Base-by-base conservation (phyloP, 139 green algal species). In the Chlamydomonas schloesseri region DNA sequence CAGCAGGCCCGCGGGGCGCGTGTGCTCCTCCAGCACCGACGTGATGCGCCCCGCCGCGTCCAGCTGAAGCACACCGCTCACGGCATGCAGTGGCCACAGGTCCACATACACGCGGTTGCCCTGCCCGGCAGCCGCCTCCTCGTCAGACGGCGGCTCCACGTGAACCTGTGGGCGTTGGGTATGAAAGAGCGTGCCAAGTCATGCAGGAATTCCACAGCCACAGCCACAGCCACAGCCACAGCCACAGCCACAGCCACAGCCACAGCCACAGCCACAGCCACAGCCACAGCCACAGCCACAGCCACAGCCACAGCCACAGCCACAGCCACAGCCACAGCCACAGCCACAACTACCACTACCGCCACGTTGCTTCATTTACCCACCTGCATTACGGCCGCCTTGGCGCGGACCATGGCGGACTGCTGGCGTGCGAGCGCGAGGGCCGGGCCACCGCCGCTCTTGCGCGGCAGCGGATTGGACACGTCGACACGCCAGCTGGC, bases 1-100 rank as follows among this genome's bases (percentile, higher is more conserved):
- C 78, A 84, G 68, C 64, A 84, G 78, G 53, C 78, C 78, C 29
- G 64, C 78, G 78, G 78, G 78, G 58, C 78, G 64, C 28, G 64
- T 74, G 20, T 15, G 42, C 78, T 84, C 78, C 78, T 84, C 78
- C 42, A 84, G 78, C 29, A 84, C 78, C 1, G 78, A 46, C 14
- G 37, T 33, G 14, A 84, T 20, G 21, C 78, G 78, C 9, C 78
- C 78, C 2, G 3, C 29, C 3, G n/a, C 34, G 33, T 84, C 64
- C n/a, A 84, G 78, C n/a, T 84, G 33, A 14, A 84, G 17, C 9
- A 84, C 64, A 17, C 42, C 78, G 11, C 9, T 50, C 37, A 84
- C 42, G 18, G 20, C 57, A 0, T 65, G 13, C 2, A 14, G 10
- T 0, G 78, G 78, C 78, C 78, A 84, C 64, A 84, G 46, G 64